Evolutionary conservation across 2,329 filamentous ascomycete genomes (phyloP), one percentile per base, ranked within the genome.

Genomic region (Pyrenochaeta sp.): DNA sequence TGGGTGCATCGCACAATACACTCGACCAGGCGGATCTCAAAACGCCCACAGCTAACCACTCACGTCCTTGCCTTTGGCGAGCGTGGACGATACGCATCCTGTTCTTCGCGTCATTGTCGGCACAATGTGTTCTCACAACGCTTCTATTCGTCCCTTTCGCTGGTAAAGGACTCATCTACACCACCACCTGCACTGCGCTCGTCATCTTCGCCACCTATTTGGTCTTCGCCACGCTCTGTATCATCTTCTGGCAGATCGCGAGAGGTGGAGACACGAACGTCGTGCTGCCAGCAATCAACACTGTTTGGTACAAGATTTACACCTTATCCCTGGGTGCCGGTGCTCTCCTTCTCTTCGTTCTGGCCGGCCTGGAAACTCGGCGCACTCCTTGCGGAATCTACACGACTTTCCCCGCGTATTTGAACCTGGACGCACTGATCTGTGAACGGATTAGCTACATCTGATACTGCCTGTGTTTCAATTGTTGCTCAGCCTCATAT

Each of bases 341-440:
- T 13, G 19, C 36, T 13, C 7, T 39, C 30, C n/a, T 36, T 10
- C 36, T 50, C 30, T 39, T 50, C 30, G 32, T 50, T 37, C 30
- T 50, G 8, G 47, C 47, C 12, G 34, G 47, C 13, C 24, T 50
- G 47, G 47, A 50, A 19, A 50, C 47, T 7, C 32, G 47, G 9
- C 32, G 47, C 3, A 50, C 47, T 5, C 13, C 24, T 2, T 50
- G 47, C 36, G 48, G 48, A 10, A 37, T 50, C 22, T 50, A 42
- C 37, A 50, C 48, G 12, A 50, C 36, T 9, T 50, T 42, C 37
- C 48, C 48, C 13, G 10, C 22, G 13, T 15, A 25, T 6, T 40
- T 50, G 36, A 22, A 39, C n/a, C 13, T 42, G 48, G 36, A 50
- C 27, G 36, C 34, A 30, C 13, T 40, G 7, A 25, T 50, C 42